Evolutionary conservation across 208 protist species (phyloP), one percentile per base, ranked within the genome.

Genomic region (Herpetomonas samuelpessoai): DNA sequence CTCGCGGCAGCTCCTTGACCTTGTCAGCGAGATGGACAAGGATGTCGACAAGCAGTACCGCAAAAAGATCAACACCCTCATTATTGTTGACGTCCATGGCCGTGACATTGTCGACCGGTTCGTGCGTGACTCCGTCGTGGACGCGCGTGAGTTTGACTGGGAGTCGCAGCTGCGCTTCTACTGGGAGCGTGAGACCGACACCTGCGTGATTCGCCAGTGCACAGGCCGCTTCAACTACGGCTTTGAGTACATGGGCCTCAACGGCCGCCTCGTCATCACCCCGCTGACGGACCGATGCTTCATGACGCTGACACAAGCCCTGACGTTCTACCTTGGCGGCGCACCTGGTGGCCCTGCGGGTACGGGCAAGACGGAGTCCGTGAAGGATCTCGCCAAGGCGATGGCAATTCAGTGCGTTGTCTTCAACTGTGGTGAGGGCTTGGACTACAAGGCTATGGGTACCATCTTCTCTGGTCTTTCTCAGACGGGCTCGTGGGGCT

Each of bases 51-150:
- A 80, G 69, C 76, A 90, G 48, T 86, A 90, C 62, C 87, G 98
- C 46, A 98, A 98, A 74, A 99, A 99, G 75, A 92, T 99, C 71
- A 99, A 99, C 79, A 99, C 98, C 21, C 78, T 99, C 21, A 99
- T 99, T 68, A 99, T 99, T 67, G 93, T 99, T 52, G 98, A 99
- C 72, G 97, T 99, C n/a, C 98, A 99, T 75, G 96, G 97, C n/a
- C 82, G 97, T 31, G 98, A 99, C 83, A 98, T 99, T 63, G 93
- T 99, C 28, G 97, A 99, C 76, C 81, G 91, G 27, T 99, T 99
- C 71, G 97, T 99, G 10, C 82, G 98, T 19, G 98, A 99, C 81
- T 98, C 93, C 25, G 95, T 99, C 16, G 81, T 98, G 7, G 97
- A 99, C 76, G 93, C 82, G n/a, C 74, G 92, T 38, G 98, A 99